Base-by-base conservation (phyloP, 805 yeast genomes). In the Lipomyces lipofer region DNA sequence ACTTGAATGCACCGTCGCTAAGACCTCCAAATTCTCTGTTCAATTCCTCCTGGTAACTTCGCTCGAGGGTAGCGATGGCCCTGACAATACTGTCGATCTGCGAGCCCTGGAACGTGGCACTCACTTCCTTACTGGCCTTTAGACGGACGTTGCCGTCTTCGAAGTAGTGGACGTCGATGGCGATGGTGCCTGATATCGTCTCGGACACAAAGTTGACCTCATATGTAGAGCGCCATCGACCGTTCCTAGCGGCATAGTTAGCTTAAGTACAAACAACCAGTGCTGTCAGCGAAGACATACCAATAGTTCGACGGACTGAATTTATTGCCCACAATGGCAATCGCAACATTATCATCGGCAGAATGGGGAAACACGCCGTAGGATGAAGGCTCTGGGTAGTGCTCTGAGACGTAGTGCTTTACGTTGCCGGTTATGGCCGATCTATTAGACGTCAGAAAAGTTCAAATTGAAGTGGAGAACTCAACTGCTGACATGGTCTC, bases 131-230 rank as follows among this genome's bases (percentile, higher is more conserved):
- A 6, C 60, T 59, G 1, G 83, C 75, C 57, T 80, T 82, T 65
- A 94, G 79, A 49, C 92, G 78, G 17, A 92, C 98, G 66, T 92
- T 92, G 28, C 99, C 99, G 63, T 92, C 98, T 72, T 92, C 99
- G 68, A 80, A 94, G 70, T 91, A 94, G 70, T 92, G 99, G 38
- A 91, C 85, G 61, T 88, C 91, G 29, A 90, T 78, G 19, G 69
- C 70, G 32, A 88, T 77, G 15, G 54, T 38, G 3, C 95, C 96
- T 2, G 60, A 62, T 13, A 86, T 58, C 5, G 67, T 50, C 0
- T 68, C 66, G 0, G 66, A 57, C 1, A 66, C 56, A 2, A 62
- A 29, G 63, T 77, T 68, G 53, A 79, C 73, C 5, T 71, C 66
- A 70, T 88, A 90, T 56, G 74, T 72, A 0, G 95, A 84, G 49